Evolutionary conservation across 2,329 filamentous ascomycete species (phyloP).

Genomic region (Colletotrichum chlorophyti): DNA sequence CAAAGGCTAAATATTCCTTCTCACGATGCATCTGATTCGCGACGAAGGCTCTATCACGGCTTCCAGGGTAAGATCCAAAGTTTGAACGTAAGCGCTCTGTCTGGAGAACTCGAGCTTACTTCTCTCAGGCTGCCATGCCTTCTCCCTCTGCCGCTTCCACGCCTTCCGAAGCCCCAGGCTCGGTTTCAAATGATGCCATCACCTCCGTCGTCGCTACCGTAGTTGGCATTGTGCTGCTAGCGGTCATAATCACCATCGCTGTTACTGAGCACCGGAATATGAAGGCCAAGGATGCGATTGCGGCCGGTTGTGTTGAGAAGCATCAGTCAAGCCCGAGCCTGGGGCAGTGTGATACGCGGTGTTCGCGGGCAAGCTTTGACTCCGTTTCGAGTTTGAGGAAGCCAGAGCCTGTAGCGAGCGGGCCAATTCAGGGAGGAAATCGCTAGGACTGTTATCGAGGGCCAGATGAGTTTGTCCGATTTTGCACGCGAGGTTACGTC

Average conservation of each 20-base stretch:
- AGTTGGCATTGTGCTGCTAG: not conserved
- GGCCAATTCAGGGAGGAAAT: too few relatives aligned
- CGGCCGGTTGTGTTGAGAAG: not conserved
- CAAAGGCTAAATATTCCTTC: too few relatives aligned
- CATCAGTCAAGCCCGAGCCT: not conserved
- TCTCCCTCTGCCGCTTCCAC: not conserved
- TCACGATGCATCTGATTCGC: too few relatives aligned
- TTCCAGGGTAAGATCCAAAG: too few relatives aligned
- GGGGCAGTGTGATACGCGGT: not conserved
- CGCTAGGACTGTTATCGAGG: too few relatives aligned
- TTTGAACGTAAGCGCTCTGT: not conserved
- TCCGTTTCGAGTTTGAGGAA: not conserved
- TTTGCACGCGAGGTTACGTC: too few relatives aligned
- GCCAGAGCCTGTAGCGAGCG: not conserved
- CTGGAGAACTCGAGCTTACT: not conserved
- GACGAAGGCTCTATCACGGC: too few relatives aligned
- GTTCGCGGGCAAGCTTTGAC: constrained; percentile 1
- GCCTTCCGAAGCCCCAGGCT: not conserved
- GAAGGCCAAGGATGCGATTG: not conserved
- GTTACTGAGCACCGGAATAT: not conserved
- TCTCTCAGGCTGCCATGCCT: not conserved
- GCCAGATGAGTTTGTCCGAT: not conserved
- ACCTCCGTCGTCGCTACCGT: not conserved
- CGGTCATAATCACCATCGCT: not conserved
- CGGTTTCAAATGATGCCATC: not conserved